These are phyloP conservation scores for Trifolium pratense DNA, from an alignment of 306 rosid genomes.

Conservation along the genomic window DNA sequence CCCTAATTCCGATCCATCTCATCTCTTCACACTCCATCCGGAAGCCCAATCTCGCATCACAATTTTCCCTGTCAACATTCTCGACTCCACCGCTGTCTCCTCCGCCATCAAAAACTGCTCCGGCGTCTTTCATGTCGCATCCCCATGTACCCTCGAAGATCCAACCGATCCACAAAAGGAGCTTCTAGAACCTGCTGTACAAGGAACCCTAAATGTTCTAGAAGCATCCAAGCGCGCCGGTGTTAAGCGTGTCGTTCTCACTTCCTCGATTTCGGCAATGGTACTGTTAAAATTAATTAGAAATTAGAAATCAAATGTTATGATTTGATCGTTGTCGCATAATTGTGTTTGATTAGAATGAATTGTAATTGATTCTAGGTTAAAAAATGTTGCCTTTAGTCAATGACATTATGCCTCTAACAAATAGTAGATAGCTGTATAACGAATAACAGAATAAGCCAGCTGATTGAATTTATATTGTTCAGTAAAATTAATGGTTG, in stretches of 20 bases:
- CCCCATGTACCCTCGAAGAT: slow-evolving; percentile 82
- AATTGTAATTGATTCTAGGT: too few relatives aligned
- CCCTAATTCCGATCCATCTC: slow-evolving; percentile 71
- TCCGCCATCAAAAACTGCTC: slow-evolving; percentile 61
- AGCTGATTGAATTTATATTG: too few relatives aligned
- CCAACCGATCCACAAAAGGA: slow-evolving; percentile 68
- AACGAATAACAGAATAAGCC: too few relatives aligned
- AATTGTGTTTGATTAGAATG: too few relatives aligned
- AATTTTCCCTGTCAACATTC: slow-evolving; percentile 59
- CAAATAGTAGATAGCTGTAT: too few relatives aligned
- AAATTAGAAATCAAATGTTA: too few relatives aligned
- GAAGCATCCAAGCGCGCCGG: slow-evolving; percentile 56
- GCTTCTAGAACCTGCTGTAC: slow-evolving; percentile 70
- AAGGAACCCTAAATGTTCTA: slow-evolving; percentile 78
- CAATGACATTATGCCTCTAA: too few relatives aligned
- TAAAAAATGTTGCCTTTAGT: too few relatives aligned
- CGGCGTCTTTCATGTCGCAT: slow-evolving; percentile 90
- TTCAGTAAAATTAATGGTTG: too few relatives aligned
- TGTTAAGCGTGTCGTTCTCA: slow-evolving; percentile 73
- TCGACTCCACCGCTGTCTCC: slow-evolving; percentile 59
- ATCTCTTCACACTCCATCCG: slow-evolving; percentile 62
- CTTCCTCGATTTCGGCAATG: slow-evolving; percentile 87
- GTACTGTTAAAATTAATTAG: slow-evolving; percentile 5
- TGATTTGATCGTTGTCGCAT: too few relatives aligned
- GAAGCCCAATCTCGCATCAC: slow-evolving; percentile 41